These are phyloP conservation scores for Grifola frondosa DNA, from an alignment of 1,284 basidiomycete genomes.

Conservation along the genomic window DNA sequence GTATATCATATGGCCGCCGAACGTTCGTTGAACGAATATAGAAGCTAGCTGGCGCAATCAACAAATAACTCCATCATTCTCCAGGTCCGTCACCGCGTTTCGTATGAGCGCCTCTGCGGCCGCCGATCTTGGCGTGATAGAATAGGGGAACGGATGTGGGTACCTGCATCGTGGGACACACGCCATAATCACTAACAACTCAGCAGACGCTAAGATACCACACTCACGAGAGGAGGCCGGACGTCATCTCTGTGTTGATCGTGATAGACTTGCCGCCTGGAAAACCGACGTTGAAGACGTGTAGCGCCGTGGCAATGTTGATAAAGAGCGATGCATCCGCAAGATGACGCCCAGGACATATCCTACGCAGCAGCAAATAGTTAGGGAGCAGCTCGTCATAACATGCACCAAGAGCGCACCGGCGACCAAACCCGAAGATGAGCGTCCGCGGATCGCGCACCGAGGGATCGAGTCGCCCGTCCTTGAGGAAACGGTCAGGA, in stretches of 20 bases:
- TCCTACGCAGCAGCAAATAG: too few relatives aligned
- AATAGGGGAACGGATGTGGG: slow-evolving; percentile 18
- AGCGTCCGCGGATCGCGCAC: slow-evolving; percentile 7
- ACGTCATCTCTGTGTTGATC: slow-evolving; percentile 16
- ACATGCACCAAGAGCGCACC: slow-evolving; percentile 2
- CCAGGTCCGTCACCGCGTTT: too few relatives aligned
- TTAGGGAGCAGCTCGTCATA: background rate
- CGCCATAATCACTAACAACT: too few relatives aligned
- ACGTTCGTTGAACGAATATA: too few relatives aligned
- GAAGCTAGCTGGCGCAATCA: too few relatives aligned
- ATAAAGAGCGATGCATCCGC: slow-evolving; percentile 18
- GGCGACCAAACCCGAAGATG: slow-evolving; percentile 17
- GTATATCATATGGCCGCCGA: too few relatives aligned
- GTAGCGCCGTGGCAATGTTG: slow-evolving; percentile 20
- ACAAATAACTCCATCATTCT: too few relatives aligned
- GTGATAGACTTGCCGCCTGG: slow-evolving; percentile 9
- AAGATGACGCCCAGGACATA: slow-evolving; percentile 22
- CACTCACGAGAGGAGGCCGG: slow-evolving; percentile 18
- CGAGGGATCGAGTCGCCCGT: background rate
- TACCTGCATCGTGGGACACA: slow-evolving; percentile 3
- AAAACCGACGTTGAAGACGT: slow-evolving; percentile 21
- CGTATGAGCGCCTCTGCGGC: slow-evolving; percentile 11
- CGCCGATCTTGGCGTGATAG: slow-evolving; percentile 15
- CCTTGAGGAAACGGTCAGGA: slow-evolving; percentile 19
- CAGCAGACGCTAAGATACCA: too few relatives aligned